Evolutionary conservation across 1,284 basidiomycete genomes (phyloP).

Genomic region (Thecaphora frezii): DNA sequence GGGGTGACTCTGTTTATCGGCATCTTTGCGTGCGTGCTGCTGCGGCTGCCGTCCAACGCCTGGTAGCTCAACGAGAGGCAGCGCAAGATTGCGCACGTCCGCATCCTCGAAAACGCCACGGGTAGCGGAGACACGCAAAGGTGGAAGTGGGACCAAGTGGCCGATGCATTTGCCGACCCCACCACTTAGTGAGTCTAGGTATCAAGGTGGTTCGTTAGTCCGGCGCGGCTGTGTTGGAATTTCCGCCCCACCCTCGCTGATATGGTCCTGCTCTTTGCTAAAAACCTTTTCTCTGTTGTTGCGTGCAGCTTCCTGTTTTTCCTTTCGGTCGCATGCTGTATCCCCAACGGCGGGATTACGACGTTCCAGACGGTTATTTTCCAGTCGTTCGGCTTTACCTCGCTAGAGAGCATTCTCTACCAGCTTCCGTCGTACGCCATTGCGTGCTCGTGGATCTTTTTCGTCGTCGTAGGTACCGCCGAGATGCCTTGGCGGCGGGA

Average conservation of each 20-base stretch:
- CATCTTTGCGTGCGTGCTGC: constrained; percentile 43
- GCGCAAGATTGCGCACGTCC: constrained; percentile 42
- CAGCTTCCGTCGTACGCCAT: constrained; percentile 49
- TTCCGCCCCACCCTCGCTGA: too few species aligned
- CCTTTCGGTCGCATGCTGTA: constrained; percentile 40
- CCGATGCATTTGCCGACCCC: constrained; percentile 15
- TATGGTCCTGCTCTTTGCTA: too few species aligned
- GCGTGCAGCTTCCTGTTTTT: constrained; percentile 34
- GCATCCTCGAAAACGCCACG: constrained; percentile 49
- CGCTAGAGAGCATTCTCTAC: constrained; percentile 51
- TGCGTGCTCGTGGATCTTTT: constrained; percentile 52
- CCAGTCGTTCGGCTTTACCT: constrained; percentile 37
- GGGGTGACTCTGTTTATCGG: constrained; percentile 51
- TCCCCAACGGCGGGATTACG: constrained; percentile 38
- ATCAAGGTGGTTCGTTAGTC: too few species aligned
- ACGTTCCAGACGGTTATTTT: constrained; percentile 49
- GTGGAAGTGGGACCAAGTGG: constrained; percentile 55
- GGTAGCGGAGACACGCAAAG: constrained; percentile 47
- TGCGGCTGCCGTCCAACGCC: constrained; percentile 12
- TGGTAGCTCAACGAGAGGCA: constrained; percentile 50
- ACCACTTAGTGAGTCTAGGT: constrained; percentile 25
- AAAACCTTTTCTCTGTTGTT: too few species aligned
- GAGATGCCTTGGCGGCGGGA: too few species aligned
- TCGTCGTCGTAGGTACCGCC: constrained; percentile 35
- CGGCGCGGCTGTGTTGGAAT: too few species aligned